phyloP scores from a whole-genome alignment of 495 filamentous ascomycete genomes.

The Thermothielavioides terrestris region DNA sequence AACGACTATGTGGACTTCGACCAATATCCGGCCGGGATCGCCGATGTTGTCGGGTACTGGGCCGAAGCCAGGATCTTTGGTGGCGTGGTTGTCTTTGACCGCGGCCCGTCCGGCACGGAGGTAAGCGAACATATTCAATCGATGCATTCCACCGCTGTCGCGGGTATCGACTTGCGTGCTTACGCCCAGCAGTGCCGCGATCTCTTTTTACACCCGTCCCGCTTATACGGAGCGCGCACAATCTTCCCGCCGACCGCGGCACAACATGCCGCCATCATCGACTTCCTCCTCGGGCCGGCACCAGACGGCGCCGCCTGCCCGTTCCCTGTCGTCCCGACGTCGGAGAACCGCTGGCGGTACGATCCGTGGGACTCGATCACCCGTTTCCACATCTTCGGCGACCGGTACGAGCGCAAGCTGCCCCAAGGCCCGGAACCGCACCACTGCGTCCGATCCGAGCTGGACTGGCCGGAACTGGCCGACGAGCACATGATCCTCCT shows the following conservation, averaged over 20 bases:
- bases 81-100: constrained; percentile 21
- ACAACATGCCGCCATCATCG: not conserved
- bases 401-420: not conserved
- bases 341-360: not conserved
- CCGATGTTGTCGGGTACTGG: constrained; percentile 26
- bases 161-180: too few relatives aligned
- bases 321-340: not conserved
- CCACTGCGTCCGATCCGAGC: not conserved
- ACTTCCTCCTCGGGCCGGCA: not conserved
- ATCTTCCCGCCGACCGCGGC: not conserved
- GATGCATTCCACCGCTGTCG: too few relatives aligned
- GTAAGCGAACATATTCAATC: not conserved
- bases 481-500: not conserved
- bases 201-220: not conserved
- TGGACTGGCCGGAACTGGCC: not conserved
- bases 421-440: not conserved
- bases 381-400: not conserved
- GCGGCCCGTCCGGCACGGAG: not conserved
- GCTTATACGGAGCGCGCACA: not conserved
- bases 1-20: constrained; percentile 7
- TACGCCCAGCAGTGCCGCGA: not conserved
- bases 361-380: not conserved
- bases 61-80: constrained; percentile 20
- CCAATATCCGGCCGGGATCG: constrained; percentile 20
- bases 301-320: not conserved